Evolutionary conservation across 1,284 basidiomycete genomes (phyloP).

Genomic region (Heterobasidion annosum): DNA sequence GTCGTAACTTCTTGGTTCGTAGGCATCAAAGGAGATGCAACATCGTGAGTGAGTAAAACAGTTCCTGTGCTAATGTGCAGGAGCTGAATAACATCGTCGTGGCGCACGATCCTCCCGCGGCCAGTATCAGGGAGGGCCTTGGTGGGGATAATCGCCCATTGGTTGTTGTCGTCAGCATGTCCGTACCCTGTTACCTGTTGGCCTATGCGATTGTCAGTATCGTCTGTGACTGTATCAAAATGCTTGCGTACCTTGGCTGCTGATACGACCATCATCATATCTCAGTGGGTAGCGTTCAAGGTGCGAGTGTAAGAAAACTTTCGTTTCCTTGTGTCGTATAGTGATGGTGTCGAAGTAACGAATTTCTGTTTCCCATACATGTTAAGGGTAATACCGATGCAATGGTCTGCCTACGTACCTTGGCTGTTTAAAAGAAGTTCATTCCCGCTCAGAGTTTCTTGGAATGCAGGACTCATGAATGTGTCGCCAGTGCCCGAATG

Average conservation of each 20-base stretch:
- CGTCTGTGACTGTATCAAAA: not conserved
- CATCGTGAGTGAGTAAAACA: constrained; percentile 89
- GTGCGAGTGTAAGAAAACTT: constrained; percentile 92
- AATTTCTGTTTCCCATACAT: constrained; percentile 53
- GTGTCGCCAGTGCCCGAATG: constrained; percentile 88
- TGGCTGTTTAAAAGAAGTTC: constrained; percentile 86
- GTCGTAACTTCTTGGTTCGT: constrained; percentile 99
- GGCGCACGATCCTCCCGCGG: constrained; percentile 80
- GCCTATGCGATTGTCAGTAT: constrained; percentile 31
- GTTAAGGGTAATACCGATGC: not conserved
- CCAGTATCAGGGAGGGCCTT: constrained; percentile 86
- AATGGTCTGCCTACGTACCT: constrained; percentile 39
- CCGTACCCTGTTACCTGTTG: constrained; percentile 99
- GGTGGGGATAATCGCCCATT: constrained; percentile 94
- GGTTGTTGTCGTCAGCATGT: constrained; percentile 88
- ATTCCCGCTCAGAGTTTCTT: constrained; percentile 91
- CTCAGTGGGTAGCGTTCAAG: constrained; percentile 83
- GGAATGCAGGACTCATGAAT: constrained; percentile 98
- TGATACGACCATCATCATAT: constrained; percentile 95
- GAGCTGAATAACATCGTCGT: constrained; percentile 86
- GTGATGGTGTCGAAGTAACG: constrained; percentile 88
- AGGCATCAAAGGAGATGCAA: constrained; percentile 93
- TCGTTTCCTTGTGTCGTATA: constrained; percentile 87
- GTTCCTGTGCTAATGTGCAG: constrained; percentile 83
- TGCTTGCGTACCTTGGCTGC: constrained; percentile 66